phyloP scores from a whole-genome alignment of 331 rosid species.

The Acacia concinna region DNA sequence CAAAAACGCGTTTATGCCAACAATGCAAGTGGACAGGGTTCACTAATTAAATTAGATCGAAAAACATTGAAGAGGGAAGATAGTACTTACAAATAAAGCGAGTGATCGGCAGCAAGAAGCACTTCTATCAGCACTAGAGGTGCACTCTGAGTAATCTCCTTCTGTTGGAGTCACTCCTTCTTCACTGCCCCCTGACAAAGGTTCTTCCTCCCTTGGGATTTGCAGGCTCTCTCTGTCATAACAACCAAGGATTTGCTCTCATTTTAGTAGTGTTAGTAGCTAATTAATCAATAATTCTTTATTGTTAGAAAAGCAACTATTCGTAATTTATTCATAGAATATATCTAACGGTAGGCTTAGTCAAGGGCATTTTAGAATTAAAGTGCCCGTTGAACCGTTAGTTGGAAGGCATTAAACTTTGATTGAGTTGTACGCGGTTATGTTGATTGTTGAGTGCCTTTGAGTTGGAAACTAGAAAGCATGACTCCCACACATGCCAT shows the following conservation, averaged over 20 bases:
- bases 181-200: constrained; percentile 16
- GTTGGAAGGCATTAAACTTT: background rate
- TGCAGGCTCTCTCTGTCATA: constrained; percentile 50
- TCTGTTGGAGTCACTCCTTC: constrained; percentile 34
- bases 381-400: constrained; percentile 11
- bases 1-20: constrained; percentile 7
- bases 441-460: background rate
- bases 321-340: background rate
- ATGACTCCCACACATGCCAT: background rate
- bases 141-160: constrained; percentile 48
- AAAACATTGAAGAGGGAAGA: background rate
- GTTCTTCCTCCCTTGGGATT: constrained; percentile 53
- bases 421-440: constrained; percentile 31
- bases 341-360: background rate
- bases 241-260: background rate
- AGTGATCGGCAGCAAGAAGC: constrained; percentile 75
- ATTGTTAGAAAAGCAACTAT: background rate
- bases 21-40: background rate
- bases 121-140: constrained; percentile 53
- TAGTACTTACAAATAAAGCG: constrained; percentile 70
- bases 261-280: background rate
- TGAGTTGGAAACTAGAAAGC: background rate
- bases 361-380: background rate
- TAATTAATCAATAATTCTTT: background rate
- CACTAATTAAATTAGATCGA: background rate